Percentiles rank a stretch among this genome's conserved stretches.
Evolutionary conservation across 331 rosid species (phyloP).

Genomic region (Rosa hybrid): DNA sequence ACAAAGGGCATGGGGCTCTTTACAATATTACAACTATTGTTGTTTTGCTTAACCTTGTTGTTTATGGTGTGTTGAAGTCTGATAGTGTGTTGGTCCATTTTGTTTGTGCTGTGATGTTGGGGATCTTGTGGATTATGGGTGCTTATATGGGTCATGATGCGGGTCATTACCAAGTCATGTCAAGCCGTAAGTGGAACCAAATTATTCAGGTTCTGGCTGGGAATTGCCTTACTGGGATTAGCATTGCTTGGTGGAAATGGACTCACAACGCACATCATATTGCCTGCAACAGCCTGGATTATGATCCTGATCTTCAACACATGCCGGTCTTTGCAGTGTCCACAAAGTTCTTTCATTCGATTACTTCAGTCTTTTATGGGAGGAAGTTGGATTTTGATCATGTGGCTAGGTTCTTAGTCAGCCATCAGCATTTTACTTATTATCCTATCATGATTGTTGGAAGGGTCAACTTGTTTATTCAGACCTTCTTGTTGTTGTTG

Average conservation of each 20-base stretch:
- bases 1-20: conserved; percentile 53
- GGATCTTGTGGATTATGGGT: conserved; percentile 77
- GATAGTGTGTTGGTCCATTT: conserved; percentile 55
- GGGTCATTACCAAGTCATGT: conserved; percentile 77
- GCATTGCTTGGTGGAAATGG: conserved; percentile 98
- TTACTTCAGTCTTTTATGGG: conserved; percentile 63
- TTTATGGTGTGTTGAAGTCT: conserved; percentile 50
- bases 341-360: conserved; percentile 40
- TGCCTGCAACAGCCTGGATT: conserved; percentile 77
- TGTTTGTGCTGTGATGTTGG: conserved; percentile 52
- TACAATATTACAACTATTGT: conserved; percentile 25
- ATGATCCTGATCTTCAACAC: conserved; percentile 87
- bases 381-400: conserved; percentile 61
- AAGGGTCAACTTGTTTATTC: conserved; percentile 61
- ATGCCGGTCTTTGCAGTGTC: conserved; percentile 85
- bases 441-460: conserved; percentile 72
- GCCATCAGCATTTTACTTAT: conserved; percentile 74
- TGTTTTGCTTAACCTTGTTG: conserved; percentile 38
- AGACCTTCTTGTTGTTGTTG: conserved; percentile 53
- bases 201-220: conserved; percentile 66
- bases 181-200: conserved; percentile 39
- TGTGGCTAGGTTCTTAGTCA: conserved; percentile 61
- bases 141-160: conserved; percentile 90
- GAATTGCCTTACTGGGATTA: conserved; percentile 77
- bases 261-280: conserved; percentile 87